Conservation (phyloP, 2,329 filamentous ascomycete species). For the Trichoderma breve region DNA sequence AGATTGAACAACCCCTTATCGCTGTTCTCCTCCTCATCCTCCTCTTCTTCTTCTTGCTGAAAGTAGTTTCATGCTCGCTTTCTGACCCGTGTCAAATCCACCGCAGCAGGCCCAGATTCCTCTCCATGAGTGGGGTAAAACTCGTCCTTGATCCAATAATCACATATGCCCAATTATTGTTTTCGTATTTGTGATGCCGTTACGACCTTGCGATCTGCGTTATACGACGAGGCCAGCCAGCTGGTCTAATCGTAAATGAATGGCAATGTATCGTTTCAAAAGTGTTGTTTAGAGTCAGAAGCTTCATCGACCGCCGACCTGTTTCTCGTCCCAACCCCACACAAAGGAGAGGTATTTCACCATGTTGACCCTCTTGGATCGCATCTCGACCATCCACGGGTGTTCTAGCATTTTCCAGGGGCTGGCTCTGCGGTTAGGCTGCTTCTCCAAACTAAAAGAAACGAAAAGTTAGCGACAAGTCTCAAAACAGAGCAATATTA, state of each 20-base stretch:
- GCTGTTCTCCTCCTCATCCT: not conserved
- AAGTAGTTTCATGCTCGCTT: not conserved
- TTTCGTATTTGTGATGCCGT: not conserved
- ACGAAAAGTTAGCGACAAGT: constrained; percentile 25
- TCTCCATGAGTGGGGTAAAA: not conserved
- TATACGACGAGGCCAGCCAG: constrained; percentile 12
- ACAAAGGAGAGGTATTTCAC: constrained; percentile 88
- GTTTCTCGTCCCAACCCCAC: constrained; percentile 87
- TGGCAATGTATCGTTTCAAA: not conserved
- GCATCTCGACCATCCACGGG: constrained; percentile 98
- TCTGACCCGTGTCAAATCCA: not conserved
- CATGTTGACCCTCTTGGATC: constrained; percentile 96
- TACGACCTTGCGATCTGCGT: not conserved
- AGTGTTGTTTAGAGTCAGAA: not conserved
- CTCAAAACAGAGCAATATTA: constrained; percentile 23
- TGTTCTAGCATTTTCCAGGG: constrained; percentile 99
- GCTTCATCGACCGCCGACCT: constrained; percentile 1
- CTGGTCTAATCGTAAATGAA: not conserved
- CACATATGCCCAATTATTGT: not conserved
- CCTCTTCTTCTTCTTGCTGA: not conserved
- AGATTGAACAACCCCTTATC: not conserved
- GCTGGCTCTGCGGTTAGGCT: constrained; percentile 78
- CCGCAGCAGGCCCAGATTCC: not conserved
- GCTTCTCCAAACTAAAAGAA: constrained; percentile 78
- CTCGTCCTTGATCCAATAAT: not conserved